Base-by-base conservation (phyloP, 768 basidiomycete genomes). In the Candolleomyces eurysporus region DNA sequence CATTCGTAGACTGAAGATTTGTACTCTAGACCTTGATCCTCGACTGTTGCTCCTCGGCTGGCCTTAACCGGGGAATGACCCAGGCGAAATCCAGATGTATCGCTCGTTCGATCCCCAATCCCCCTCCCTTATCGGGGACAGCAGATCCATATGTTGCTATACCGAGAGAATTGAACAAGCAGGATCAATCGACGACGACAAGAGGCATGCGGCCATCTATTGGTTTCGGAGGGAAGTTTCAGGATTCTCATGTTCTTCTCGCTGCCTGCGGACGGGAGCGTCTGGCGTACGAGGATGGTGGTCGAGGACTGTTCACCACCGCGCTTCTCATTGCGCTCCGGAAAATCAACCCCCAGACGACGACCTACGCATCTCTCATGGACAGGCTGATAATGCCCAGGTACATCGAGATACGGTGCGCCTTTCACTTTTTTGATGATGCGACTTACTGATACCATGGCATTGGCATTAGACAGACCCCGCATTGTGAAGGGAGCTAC, bases 41-140 rank as follows among this genome's bases (percentile, higher is more conserved):
- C 6, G 81, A 82, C 57, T 81, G 81, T 51, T 82, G 81, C 63
- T 69, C 74, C 63, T 78, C 81, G 5, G 77, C 69, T 0, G 76
- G 78, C 0, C 69, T 76, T 10, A 74, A 69, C 11, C 72, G 79
- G 13, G 31, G 7, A 5, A 26, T 26, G 26, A 26, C 26, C 26
- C 26, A 26, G 43, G 42, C 46, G n/a, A 9, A 61, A n/a, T 8
- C 26, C 26, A 26, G 26, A 45, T 48, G 40, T 57, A 62, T 1
- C 57, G 55, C 7, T 67, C 65, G 42, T 16, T 59, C 69, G 22
- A 66, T 74, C 10, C 22, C 55, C 13, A 65, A 70, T 48, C 69
- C 71, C 17, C 76, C 76, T 2, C 65, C 61, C 0, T 32, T 77
- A 10, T 61, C 66, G 0, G 45, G 59, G 10, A 54, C 65, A 8